Percentiles rank a stretch among this genome's conserved stretches.
Evolutionary conservation across 164 flowering plant genomes (phyloP).

Genomic region (Santalum album): DNA sequence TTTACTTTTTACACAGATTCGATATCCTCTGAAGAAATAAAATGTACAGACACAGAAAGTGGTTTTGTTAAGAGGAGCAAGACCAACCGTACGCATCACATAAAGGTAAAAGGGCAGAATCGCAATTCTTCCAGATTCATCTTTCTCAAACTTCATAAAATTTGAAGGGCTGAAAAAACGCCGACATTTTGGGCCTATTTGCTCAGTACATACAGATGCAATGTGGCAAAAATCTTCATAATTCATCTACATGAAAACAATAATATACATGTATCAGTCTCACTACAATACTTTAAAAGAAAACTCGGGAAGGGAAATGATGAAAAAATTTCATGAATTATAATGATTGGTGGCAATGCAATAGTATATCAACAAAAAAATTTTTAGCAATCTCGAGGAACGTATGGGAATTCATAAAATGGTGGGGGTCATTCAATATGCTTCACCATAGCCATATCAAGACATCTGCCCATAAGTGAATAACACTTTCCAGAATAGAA

Average conservation of each 20-base stretch:
- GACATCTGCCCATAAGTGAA: background rate
- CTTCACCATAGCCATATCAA: background rate
- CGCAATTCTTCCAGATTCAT: slow-evolving; percentile 91
- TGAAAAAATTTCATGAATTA: too few relatives aligned
- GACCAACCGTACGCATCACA: slow-evolving; percentile 93
- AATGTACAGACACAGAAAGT: background rate
- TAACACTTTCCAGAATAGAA: background rate
- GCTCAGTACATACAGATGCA: slow-evolving; percentile 94
- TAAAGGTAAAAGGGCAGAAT: slow-evolving; percentile 93
- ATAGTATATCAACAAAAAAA: background rate
- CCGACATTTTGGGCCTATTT: slow-evolving; percentile 92
- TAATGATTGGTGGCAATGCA: too few relatives aligned
- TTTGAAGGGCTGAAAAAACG: slow-evolving; percentile 97
- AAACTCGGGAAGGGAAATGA: too few relatives aligned
- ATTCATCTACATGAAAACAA: slow-evolving; percentile 63
- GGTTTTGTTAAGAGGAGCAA: background rate
- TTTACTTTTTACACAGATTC: background rate
- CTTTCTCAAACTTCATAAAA: slow-evolving; percentile 99
- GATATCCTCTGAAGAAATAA: background rate
- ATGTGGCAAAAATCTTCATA: slow-evolving; percentile 99
- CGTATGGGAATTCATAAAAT: background rate
- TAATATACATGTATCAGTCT: background rate
- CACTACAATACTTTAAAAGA: background rate
- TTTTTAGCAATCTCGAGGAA: background rate
- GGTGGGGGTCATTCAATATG: background rate